Evolutionary conservation across 306 rosid species (phyloP).

Genomic region (Acacia crassicarpa): DNA sequence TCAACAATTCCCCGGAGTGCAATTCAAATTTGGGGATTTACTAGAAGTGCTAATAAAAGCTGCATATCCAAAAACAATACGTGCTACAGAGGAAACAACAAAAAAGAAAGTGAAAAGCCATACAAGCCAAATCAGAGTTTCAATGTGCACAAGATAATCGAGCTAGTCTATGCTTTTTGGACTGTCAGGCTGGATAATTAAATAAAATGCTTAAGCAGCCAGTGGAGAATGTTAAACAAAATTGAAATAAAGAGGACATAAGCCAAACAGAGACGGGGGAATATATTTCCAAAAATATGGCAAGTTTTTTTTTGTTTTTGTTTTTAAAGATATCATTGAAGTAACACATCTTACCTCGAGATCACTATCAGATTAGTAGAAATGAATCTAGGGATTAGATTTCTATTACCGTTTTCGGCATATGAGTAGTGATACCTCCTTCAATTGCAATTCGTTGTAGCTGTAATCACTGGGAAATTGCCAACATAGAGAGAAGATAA

Average conservation of each 20-base stretch:
- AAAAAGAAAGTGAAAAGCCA: not conserved
- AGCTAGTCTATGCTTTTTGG: constrained; percentile 14
- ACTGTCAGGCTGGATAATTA: constrained; percentile 7
- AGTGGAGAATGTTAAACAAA: not conserved
- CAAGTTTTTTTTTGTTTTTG: not conserved
- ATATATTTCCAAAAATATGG: constrained; percentile 22
- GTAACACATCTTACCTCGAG: constrained; percentile 36
- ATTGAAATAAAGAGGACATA: not conserved
- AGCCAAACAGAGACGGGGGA: not conserved
- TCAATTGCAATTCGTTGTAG: constrained; percentile 8
- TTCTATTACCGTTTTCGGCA: constrained; percentile 16
- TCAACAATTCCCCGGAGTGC: not conserved
- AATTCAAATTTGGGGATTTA: not conserved
- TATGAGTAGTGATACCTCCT: constrained; percentile 21
- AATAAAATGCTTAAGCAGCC: constrained; percentile 14
- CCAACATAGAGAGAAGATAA: constrained; percentile 12
- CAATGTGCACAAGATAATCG: constrained; percentile 20
- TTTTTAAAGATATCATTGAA: not conserved
- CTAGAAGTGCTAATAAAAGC: not conserved
- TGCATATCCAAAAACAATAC: not conserved
- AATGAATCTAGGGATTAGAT: not conserved
- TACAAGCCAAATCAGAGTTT: constrained; percentile 11
- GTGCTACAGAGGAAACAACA: not conserved
- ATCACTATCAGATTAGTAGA: not conserved
- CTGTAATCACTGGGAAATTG: constrained; percentile 7